phyloP scores from a whole-genome alignment of 805 yeast genomes.

The Zygosaccharomyces pseudorouxii region DNA sequence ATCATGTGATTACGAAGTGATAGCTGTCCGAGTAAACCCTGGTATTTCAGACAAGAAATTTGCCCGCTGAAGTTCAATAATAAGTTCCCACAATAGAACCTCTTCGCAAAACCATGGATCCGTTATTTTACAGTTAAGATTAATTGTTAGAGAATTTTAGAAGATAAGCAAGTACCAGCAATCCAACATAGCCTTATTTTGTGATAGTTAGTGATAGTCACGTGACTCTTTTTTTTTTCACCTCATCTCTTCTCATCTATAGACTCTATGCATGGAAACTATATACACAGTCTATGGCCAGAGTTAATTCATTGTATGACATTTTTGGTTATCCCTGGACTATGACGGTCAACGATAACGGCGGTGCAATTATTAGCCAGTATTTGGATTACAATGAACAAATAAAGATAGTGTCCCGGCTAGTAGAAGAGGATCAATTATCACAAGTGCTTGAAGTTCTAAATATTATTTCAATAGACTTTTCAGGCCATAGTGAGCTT shows the following conservation, averaged over 20 bases:
- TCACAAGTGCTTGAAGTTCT: constrained; percentile 17
- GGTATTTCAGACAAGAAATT: too few species aligned
- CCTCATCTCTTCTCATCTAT: constrained; percentile 5
- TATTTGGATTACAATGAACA: constrained; percentile 15
- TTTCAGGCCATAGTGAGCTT: constrained; percentile 1
- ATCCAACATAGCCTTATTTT: too few species aligned
- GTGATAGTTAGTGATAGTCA: background rate
- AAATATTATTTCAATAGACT: constrained; percentile 7
- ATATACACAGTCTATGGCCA: background rate
- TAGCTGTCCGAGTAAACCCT: too few species aligned
- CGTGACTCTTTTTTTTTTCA: background rate
- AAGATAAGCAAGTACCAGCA: too few species aligned
- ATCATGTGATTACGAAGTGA: too few species aligned
- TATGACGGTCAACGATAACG: background rate
- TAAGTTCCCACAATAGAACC: too few species aligned
- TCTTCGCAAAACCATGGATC: too few species aligned
- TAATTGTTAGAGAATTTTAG: too few species aligned
- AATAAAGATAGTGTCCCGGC: constrained; percentile 11
- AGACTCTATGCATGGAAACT: background rate
- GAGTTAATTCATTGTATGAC: background rate
- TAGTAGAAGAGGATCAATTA: constrained; percentile 14
- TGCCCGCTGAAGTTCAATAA: too few species aligned
- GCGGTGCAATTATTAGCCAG: constrained; percentile 9
- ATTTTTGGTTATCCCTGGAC: background rate
- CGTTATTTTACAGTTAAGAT: too few species aligned